Evolutionary conservation across 768 basidiomycete genomes (phyloP), one percentile per base, ranked within the genome.

Genomic region (Mycena sanguinolenta): DNA sequence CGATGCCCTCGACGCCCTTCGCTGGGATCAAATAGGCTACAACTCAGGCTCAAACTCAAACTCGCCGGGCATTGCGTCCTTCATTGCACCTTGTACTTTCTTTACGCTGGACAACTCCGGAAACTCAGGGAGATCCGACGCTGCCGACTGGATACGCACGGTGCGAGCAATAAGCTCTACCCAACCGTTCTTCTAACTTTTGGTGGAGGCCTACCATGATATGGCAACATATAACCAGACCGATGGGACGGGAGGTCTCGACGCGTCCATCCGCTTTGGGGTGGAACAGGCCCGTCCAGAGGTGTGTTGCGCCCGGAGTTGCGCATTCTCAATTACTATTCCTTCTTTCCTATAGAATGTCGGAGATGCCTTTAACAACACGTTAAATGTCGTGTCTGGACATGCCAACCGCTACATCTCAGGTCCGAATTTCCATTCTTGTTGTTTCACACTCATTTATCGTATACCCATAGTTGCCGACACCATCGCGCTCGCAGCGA

Each of bases 151-250:
- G n/a, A n/a, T n/a, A n/a, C n/a, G n/a, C n/a, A n/a, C n/a, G n/a
- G n/a, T n/a, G n/a, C n/a, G 52, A 49, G 61, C 23, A n/a, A n/a
- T n/a, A n/a, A n/a, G n/a, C n/a, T n/a, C n/a, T n/a, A n/a, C n/a
- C n/a, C n/a, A n/a, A n/a, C n/a, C n/a, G n/a, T n/a, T n/a, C n/a
- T n/a, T n/a, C n/a, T n/a, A n/a, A n/a, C n/a, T n/a, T n/a, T n/a
- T n/a, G n/a, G n/a, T n/a, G n/a, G n/a, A 63, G 61, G 49, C 61
- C 2, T 63, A 63, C 23, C 61, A 63, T 27, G 61, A 63, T 28
- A 63, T 63, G 61, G 61, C 61, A 27, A 52, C 61, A 2, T 49
- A 63, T 30, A 63, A 63, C 27, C 4, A 16, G n/a, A 21, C 4
- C 25, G 61, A 63, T 32, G 60, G 44, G 4, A 61, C 60, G 19